A percentile compares a stretch with the other conserved stretches of the same genome.
These are phyloP conservation scores for Penicillium sp. DNA, from an alignment of 2,329 filamentous ascomycete genomes.

Conservation along the genomic window DNA sequence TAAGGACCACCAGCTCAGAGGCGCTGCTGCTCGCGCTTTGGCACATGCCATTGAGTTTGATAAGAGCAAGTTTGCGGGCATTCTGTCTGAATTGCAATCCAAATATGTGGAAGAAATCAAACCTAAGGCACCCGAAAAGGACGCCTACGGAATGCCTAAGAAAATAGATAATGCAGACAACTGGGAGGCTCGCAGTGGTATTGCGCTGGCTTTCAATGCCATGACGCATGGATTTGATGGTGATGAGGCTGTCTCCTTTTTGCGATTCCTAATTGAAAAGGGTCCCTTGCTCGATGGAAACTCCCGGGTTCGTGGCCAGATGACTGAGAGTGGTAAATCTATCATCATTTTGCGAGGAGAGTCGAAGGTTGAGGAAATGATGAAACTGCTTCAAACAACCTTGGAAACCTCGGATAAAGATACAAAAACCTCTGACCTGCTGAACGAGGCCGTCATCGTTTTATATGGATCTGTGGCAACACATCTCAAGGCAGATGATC, in stretches of 20 bases:
- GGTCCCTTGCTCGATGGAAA: constrained; percentile 86
- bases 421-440: constrained; percentile 76
- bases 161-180: constrained; percentile 84
- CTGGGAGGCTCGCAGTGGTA: constrained; percentile 88
- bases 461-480: constrained; percentile 92
- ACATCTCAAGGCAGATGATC: constrained; percentile 80
- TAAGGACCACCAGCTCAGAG: constrained; percentile 75
- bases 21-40: constrained; percentile 77
- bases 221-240: constrained; percentile 69
- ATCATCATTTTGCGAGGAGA: constrained; percentile 81
- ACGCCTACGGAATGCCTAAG: constrained; percentile 90
- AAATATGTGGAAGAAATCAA: constrained; percentile 78
- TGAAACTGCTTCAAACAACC: constrained; percentile 85
- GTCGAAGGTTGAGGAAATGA: constrained; percentile 78
- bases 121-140: constrained; percentile 76
- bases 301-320: constrained; percentile 73
- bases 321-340: constrained; percentile 83
- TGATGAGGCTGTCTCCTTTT: constrained; percentile 69
- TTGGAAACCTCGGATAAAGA: constrained; percentile 82
- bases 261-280: constrained; percentile 79
- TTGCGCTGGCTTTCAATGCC: constrained; percentile 82
- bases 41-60: constrained; percentile 68
- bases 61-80: constrained; percentile 57
- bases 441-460: constrained; percentile 96
- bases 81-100: constrained; percentile 64